A percentile compares a stretch with the other conserved stretches of the same genome.
Evolutionary conservation across 139 green algal genomes (phyloP).

Genomic region (Nannochloris sp.): DNA sequence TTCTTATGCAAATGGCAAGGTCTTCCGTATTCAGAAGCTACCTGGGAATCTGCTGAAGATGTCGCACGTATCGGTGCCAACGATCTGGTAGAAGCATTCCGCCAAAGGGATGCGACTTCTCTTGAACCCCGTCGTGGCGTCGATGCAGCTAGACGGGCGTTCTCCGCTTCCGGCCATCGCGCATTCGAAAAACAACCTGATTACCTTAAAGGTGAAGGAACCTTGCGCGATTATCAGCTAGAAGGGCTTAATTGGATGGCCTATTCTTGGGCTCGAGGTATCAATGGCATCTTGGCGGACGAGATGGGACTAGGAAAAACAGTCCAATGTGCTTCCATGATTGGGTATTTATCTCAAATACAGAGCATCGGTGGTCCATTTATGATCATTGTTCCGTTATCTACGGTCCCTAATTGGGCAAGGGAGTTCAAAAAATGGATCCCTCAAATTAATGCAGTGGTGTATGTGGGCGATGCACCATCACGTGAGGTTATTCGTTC

Average conservation of each 20-base stretch:
- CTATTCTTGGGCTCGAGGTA: slow-evolving; percentile 54
- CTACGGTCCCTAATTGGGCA: slow-evolving; percentile 76
- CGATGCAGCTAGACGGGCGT: slow-evolving; percentile 51
- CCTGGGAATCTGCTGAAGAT: slow-evolving; percentile 66
- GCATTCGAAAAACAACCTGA: slow-evolving; percentile 2
- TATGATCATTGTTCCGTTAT: slow-evolving; percentile 80
- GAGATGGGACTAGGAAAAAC: slow-evolving; percentile 91
- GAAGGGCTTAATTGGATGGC: slow-evolving; percentile 88
- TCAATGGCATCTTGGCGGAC: slow-evolving; percentile 91
- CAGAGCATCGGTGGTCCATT: slow-evolving; percentile 33
- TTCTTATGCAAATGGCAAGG: slow-evolving; percentile 90
- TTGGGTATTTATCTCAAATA: neutral
- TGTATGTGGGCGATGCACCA: slow-evolving; percentile 25
- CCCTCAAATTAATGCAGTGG: slow-evolving; percentile 61
- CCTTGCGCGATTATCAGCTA: slow-evolving; percentile 89
- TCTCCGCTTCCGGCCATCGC: slow-evolving; percentile 20
- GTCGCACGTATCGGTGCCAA: slow-evolving; percentile 30
- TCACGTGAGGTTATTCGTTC: slow-evolving; percentile 12
- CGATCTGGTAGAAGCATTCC: slow-evolving; percentile 45
- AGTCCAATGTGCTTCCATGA: slow-evolving; percentile 53
- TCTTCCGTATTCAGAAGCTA: slow-evolving; percentile 85
- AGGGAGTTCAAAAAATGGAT: slow-evolving; percentile 68
- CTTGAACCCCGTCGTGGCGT: slow-evolving; percentile 37
- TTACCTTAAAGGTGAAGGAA: slow-evolving; percentile 13
- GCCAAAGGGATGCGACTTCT: slow-evolving; percentile 40